phyloP scores from a whole-genome alignment of 2,329 filamentous ascomycete species.

The Ophiostoma novo-ulmi region DNA sequence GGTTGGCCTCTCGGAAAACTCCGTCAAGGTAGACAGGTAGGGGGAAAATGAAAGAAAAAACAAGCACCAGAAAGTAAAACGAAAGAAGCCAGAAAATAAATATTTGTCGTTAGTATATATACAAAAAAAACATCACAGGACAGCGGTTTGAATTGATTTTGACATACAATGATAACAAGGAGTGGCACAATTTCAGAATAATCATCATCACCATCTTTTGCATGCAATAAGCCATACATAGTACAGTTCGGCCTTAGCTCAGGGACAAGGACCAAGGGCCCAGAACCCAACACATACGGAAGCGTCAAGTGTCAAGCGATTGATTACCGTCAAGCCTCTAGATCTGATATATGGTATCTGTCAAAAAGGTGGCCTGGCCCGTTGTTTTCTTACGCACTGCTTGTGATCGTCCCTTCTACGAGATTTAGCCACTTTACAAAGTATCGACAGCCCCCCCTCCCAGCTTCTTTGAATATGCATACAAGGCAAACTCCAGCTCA shows the following conservation, averaged over 20 bases:
- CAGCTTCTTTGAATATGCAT: neutral
- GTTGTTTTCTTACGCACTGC: neutral
- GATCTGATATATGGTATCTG: conserved; percentile 7
- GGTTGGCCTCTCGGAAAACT: neutral
- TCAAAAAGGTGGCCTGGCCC: neutral
- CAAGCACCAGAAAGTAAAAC: neutral
- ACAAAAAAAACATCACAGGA: neutral
- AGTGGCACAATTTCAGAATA: neutral
- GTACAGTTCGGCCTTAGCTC: conserved; percentile 3
- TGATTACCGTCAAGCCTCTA: neutral
- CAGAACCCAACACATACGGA: neutral
- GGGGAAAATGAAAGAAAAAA: neutral
- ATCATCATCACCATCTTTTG: neutral
- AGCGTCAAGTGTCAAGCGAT: neutral
- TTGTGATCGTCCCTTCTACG: neutral
- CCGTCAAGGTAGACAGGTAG: neutral
- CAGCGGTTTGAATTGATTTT: neutral
- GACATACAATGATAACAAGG: neutral
- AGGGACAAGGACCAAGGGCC: neutral
- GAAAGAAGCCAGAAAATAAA: neutral
- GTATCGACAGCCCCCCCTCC: conserved; percentile 7
- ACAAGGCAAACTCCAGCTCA: neutral
- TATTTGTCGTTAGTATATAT: neutral
- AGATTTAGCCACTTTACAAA: neutral
- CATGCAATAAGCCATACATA: neutral